Evolutionary conservation across 2,329 filamentous ascomycete species (phyloP), one percentile per base, ranked within the genome.

Genomic region (Trichoderma asperellum): DNA sequence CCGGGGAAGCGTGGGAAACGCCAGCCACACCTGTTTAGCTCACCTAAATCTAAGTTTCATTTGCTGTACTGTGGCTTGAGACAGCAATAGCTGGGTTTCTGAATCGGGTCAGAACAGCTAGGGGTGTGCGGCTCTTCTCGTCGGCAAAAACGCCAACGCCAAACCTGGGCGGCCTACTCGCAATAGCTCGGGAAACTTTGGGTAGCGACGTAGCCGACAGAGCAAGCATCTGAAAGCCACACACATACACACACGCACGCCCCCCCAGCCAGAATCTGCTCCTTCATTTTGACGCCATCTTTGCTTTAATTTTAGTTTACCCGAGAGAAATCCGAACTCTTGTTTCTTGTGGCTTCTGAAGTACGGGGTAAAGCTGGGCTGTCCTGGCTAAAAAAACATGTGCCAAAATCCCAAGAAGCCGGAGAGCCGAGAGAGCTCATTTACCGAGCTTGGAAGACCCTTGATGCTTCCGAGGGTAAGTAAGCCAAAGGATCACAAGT

Each of bases 281-380:
- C 63, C 63, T 66, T 65, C 62, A 65, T 65, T 34, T 52, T 65
- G 62, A 65, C 62, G 62, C 62, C 62, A 65, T 65, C 62, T 49
- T 24, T 37, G 34, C 40, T 57, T 57, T 55, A 47, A 65, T 65
- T 29, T 65, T 65, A 56, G 62, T 65, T 34, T 47, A 57, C 53
- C 62, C 62, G 52, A 65, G 37, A 53, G 53, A 47, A 65, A 43
- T 29, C 35, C 62, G 53, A 65, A 29, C 49, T 65, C 24, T 40
- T n/a, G 16, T 32, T 52, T 34, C 21, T 10, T 12, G 4, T 21
- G 16, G 40, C 43, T 49, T 49, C 10, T 49, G 8, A 49, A 24
- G 21, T n/a, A n/a, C 43, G 40, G 43, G 43, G 27, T 34, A 62
- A 35, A 34, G 29, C 29, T 60, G 57, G 57, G 24, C 43, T 35